Evolutionary conservation across 2,329 filamentous ascomycete species (phyloP).

Genomic region (Nothophoma quercina): DNA sequence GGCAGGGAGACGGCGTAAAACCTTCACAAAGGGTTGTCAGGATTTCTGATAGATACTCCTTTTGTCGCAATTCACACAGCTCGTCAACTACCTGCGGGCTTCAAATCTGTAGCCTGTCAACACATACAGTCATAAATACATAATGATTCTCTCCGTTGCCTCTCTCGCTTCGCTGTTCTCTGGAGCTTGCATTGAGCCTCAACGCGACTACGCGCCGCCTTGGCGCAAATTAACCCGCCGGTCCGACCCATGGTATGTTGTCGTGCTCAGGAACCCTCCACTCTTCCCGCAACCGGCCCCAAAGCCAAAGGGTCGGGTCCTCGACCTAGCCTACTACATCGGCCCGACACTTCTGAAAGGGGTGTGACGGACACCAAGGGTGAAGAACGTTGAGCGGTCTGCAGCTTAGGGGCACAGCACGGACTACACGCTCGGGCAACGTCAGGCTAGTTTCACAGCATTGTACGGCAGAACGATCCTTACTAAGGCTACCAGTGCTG

Average conservation of each 20-base stretch:
- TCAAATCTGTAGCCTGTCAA: background rate
- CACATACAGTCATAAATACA: background rate
- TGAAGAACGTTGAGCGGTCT: background rate
- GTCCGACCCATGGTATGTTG: background rate
- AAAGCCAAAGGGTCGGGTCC: background rate
- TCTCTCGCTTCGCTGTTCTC: background rate
- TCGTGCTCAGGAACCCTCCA: background rate
- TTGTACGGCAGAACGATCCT: background rate
- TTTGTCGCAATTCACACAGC: too few relatives aligned
- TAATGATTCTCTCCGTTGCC: background rate
- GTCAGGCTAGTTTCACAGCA: background rate
- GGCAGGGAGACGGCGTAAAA: too few relatives aligned
- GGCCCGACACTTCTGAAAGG: background rate
- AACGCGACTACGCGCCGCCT: background rate
- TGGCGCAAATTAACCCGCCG: background rate
- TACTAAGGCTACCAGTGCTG: background rate
- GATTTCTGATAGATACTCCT: too few relatives aligned
- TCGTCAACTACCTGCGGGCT: background rate
- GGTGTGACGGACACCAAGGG: background rate
- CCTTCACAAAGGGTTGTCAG: too few relatives aligned
- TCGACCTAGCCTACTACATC: slow-evolving; percentile 1
- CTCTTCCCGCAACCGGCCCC: background rate
- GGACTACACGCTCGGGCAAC: background rate
- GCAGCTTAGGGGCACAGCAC: slow-evolving; percentile 6
- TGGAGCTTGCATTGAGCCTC: background rate